phyloP scores from a whole-genome alignment of 192 early-diverging fungal genomes.

The Geranomyces michiganensis region DNA sequence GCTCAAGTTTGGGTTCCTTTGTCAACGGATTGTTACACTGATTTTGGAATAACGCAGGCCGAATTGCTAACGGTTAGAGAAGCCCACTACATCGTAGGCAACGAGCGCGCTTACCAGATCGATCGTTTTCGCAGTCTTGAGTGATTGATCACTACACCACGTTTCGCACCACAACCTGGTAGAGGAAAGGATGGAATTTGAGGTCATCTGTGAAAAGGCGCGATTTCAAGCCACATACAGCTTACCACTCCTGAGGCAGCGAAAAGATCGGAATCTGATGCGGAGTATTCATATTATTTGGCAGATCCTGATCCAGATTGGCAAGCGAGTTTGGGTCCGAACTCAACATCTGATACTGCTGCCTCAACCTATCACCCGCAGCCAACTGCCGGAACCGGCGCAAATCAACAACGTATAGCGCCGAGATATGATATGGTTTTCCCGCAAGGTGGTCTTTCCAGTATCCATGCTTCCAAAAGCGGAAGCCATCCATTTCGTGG shows the following conservation, averaged over 20 bases:
- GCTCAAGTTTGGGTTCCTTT: slow-evolving; percentile 96
- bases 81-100: no score
- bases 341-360: slow-evolving; percentile 90
- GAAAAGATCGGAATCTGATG: slow-evolving; percentile 89
- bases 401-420: slow-evolving; percentile 96
- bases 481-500: slow-evolving; percentile 91
- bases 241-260: slow-evolving; percentile 89
- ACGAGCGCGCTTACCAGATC: slow-evolving; percentile 73
- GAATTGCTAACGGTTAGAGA: not conserved
- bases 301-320: slow-evolving; percentile 97
- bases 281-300: slow-evolving; percentile 86
- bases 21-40: slow-evolving; percentile 98
- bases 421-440: slow-evolving; percentile 93
- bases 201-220: not conserved
- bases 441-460: slow-evolving; percentile 88
- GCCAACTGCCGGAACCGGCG: slow-evolving; percentile 87
- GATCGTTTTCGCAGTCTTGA: slow-evolving; percentile 92
- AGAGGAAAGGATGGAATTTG: not conserved
- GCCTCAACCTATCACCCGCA: slow-evolving; percentile 90
- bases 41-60: not conserved
- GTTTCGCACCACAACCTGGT: slow-evolving; percentile 95
- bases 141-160: slow-evolving; percentile 88
- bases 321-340: slow-evolving; percentile 86
- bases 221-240: not conserved
- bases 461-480: slow-evolving; percentile 98